Percentiles rank a stretch among this genome's conserved stretches.
Evolutionary conservation across 1,284 basidiomycete genomes (phyloP).

Genomic region (Sphaerobolus stellatus): DNA sequence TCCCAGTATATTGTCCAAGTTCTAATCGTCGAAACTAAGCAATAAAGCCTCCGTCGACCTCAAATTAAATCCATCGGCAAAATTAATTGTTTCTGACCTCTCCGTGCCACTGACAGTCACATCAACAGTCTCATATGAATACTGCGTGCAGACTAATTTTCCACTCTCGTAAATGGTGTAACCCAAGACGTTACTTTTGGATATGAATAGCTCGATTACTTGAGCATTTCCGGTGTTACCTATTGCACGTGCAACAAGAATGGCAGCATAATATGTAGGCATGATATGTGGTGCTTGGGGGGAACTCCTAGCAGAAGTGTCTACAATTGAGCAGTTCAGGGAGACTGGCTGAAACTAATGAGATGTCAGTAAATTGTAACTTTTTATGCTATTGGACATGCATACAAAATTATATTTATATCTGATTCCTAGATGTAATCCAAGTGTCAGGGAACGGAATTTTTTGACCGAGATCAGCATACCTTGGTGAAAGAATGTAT

Average conservation of each 20-base stretch:
- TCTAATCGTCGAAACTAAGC: no score
- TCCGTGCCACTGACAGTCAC: conserved; percentile 44
- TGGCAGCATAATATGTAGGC: conserved; percentile 59
- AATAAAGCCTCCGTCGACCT: conserved; percentile 55
- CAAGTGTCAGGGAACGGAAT: background rate
- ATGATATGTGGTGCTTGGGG: conserved; percentile 56
- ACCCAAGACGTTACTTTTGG: conserved; percentile 51
- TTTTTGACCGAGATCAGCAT: no score
- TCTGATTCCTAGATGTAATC: conserved; percentile 27
- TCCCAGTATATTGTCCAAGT: no score
- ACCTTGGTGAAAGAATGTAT: conserved; percentile 42
- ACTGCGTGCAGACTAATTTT: conserved; percentile 50
- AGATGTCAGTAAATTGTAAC: background rate
- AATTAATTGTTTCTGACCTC: conserved; percentile 32
- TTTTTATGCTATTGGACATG: background rate
- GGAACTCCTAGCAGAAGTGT: conserved; percentile 45
- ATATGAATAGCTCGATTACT: conserved; percentile 51
- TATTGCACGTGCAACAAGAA: conserved; percentile 47
- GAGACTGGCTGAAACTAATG: conserved; percentile 55
- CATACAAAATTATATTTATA: conserved; percentile 45
- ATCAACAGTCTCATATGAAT: conserved; percentile 59
- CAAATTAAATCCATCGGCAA: conserved; percentile 49
- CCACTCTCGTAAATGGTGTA: conserved; percentile 59
- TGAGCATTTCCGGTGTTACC: conserved; percentile 39
- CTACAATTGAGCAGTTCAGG: conserved; percentile 49